A percentile compares a stretch with the other conserved stretches of the same genome.
Conservation (phyloP, 768 basidiomycete species). For the Tremella yokohamensis region DNA sequence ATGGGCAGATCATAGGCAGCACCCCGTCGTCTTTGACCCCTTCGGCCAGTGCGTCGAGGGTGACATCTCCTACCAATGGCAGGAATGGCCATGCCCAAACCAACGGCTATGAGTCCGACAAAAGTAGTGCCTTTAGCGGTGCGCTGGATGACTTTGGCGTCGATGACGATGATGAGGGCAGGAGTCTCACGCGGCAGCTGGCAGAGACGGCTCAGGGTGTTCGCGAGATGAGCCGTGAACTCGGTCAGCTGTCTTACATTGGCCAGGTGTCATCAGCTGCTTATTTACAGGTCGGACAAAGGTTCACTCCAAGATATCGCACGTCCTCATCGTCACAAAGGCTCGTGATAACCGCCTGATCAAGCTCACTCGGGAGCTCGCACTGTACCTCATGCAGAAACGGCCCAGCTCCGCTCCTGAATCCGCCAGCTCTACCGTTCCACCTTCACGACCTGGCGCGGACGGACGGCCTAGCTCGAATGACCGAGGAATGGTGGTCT, state of each 20-base stretch:
- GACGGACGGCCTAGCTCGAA: conserved; percentile 2
- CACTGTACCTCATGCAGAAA: conserved; percentile 90
- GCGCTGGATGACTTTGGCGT: conserved; percentile 40
- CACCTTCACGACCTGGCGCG: conserved; percentile 3
- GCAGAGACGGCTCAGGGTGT: conserved; percentile 97
- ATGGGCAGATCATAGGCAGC: conserved; percentile 10
- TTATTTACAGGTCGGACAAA: conserved; percentile 72
- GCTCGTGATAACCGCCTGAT: conserved; percentile 95
- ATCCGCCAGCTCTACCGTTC: background rate
- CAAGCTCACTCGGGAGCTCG: conserved; percentile 86
- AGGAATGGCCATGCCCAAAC: background rate
- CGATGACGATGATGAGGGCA: conserved; percentile 60
- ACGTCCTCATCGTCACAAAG: conserved; percentile 91
- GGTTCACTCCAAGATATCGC: conserved; percentile 86
- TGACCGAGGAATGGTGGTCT: conserved; percentile 78
- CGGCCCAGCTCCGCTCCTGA: conserved; percentile 10
- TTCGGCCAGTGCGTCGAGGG: conserved; percentile 19
- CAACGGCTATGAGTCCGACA: conserved; percentile 34
- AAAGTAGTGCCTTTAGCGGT: conserved; percentile 26
- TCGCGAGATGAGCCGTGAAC: conserved; percentile 97
- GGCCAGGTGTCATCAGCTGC: conserved; percentile 1
- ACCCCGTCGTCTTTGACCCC: conserved; percentile 15
- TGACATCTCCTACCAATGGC: conserved; percentile 19
- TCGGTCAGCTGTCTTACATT: conserved; percentile 61
- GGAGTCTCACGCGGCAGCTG: conserved; percentile 81